These are phyloP conservation scores for Dacryopinax primogenitus DNA, from an alignment of 768 basidiomycete species.

Conservation along the genomic window DNA sequence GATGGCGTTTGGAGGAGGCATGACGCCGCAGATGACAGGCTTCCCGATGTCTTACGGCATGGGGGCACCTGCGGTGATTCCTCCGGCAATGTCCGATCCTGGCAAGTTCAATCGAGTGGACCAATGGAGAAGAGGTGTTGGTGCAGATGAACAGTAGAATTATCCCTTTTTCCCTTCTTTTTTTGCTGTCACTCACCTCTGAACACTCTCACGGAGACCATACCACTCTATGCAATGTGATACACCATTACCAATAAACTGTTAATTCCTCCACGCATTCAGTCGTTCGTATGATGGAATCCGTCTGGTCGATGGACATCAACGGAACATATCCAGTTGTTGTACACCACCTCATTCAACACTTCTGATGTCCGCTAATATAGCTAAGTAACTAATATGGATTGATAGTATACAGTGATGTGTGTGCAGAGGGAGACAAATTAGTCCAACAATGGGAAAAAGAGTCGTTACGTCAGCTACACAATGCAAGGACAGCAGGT, in stretches of 20 bases:
- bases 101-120: constrained; percentile 61
- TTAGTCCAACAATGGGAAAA: background rate
- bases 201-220: background rate
- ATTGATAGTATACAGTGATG: constrained; percentile 6
- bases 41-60: background rate
- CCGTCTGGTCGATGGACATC: too few species aligned
- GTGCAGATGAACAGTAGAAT: background rate
- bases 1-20: constrained; percentile 45
- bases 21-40: background rate
- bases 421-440: background rate
- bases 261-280: background rate
- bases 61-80: constrained; percentile 26
- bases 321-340: too few species aligned
- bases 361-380: too few species aligned
- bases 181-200: background rate
- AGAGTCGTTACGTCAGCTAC: background rate
- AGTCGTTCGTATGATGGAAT: background rate
- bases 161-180: background rate
- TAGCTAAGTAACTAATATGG: background rate
- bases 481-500: constrained; percentile 1
- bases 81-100: constrained; percentile 51
- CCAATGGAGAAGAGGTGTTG: constrained; percentile 68
- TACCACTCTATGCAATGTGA: background rate
- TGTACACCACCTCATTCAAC: too few species aligned
- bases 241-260: background rate